Evolutionary conservation across 495 filamentous ascomycete species (phyloP).

Genomic region (Lasiosphaeria hispida): DNA sequence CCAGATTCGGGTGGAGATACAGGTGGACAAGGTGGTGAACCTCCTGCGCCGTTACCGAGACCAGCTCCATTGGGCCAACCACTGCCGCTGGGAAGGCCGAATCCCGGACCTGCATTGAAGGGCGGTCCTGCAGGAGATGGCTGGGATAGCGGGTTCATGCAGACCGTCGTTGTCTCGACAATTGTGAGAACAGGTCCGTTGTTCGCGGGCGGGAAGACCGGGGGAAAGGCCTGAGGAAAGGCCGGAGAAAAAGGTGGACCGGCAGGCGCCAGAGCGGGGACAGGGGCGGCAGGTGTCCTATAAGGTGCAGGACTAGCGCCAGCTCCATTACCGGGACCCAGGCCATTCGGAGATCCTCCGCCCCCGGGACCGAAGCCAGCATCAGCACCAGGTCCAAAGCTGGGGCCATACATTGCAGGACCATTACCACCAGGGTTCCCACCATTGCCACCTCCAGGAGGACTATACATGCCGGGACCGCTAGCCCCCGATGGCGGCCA

Average conservation of each 20-base stretch:
- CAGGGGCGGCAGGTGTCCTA: neutral
- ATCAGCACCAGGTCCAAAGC: no score
- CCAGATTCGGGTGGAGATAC: neutral
- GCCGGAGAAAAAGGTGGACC: neutral
- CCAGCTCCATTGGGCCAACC: neutral
- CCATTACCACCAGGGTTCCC: slow-evolving; percentile 5
- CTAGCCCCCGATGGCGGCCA: neutral
- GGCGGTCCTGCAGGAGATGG: neutral
- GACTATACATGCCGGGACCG: neutral
- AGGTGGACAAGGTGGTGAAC: neutral
- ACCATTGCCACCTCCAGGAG: neutral
- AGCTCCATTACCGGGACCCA: neutral
- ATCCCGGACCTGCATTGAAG: neutral
- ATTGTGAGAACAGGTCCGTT: neutral
- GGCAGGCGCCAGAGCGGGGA: neutral
- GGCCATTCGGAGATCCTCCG: neutral
- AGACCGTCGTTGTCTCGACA: slow-evolving; percentile 3
- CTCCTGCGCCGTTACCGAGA: neutral
- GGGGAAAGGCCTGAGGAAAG: neutral
- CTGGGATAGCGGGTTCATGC: neutral
- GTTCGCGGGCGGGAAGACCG: neutral
- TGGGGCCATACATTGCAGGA: slow-evolving; percentile 1
- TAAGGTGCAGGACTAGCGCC: neutral
- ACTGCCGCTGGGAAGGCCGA: neutral
- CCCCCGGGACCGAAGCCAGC: neutral